These are phyloP conservation scores for Geosiphon pyriformis DNA, from an alignment of 192 early-diverging fungal species.

Conservation along the genomic window DNA sequence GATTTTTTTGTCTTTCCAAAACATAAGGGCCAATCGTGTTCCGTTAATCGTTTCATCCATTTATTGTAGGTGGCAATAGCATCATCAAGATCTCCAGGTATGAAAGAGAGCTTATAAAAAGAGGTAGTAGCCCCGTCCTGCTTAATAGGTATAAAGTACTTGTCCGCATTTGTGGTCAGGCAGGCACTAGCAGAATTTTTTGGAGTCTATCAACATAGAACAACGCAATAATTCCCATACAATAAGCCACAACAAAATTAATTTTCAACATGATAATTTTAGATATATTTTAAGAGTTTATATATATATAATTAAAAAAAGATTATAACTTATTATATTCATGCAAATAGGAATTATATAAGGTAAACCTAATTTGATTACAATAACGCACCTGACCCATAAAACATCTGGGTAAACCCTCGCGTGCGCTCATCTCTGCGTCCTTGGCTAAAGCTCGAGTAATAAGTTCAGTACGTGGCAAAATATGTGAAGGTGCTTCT, in stretches of 20 bases:
- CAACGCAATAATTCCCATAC: neutral
- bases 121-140: conserved; percentile 59
- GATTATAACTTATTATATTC: neutral
- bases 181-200: conserved; percentile 72
- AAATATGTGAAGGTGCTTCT: conserved; percentile 57
- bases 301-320: neutral
- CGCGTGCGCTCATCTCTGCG: conserved; percentile 62
- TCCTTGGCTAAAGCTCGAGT: conserved; percentile 71
- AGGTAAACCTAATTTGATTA: neutral
- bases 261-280: neutral
- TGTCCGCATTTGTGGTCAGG: conserved; percentile 72
- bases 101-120: conserved; percentile 75
- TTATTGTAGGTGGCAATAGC: conserved; percentile 61
- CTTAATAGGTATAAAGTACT: conserved; percentile 67
- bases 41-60: conserved; percentile 67
- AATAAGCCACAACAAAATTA: neutral
- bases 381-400: conserved; percentile 67
- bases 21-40: conserved; percentile 80
- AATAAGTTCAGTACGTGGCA: conserved; percentile 71
- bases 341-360: neutral
- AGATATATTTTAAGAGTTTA: neutral
- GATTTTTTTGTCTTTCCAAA: conserved; percentile 58
- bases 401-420: conserved; percentile 74
- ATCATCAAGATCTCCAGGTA: conserved; percentile 73
- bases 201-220: conserved; percentile 52